Conservation (phyloP, 139 green algal genomes). For the Chlorella sp. region DNA sequence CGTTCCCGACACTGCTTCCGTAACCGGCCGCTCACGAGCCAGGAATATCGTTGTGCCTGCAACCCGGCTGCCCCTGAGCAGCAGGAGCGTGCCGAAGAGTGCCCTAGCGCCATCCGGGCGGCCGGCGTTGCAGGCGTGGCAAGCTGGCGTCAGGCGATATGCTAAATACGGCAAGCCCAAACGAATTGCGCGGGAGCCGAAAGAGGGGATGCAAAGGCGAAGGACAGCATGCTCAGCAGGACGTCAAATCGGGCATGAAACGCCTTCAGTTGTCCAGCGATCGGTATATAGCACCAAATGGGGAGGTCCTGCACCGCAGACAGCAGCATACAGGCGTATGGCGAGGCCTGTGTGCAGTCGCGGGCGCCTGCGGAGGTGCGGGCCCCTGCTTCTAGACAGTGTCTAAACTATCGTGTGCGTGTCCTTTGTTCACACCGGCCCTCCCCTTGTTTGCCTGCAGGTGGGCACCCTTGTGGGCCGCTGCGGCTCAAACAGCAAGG, state of each 20-base stretch:
- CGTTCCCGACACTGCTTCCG: background rate
- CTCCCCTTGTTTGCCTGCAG: background rate
- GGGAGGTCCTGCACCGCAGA: background rate
- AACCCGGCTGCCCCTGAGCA: background rate
- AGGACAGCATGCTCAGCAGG: background rate
- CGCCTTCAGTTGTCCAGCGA: background rate
- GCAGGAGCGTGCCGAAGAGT: background rate
- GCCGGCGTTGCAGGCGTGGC: background rate
- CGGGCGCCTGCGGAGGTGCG: constrained; percentile 4
- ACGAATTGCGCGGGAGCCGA: background rate
- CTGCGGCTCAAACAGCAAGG: constrained; percentile 13
- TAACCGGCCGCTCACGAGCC: background rate
- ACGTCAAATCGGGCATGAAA: background rate
- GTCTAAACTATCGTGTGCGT: background rate
- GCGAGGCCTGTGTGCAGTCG: constrained; percentile 11
- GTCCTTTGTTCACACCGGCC: background rate
- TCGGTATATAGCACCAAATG: background rate
- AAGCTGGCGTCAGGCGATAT: background rate
- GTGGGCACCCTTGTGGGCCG: constrained; percentile 41
- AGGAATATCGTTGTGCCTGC: background rate
- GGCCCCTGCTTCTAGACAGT: background rate
- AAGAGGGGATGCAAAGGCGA: background rate
- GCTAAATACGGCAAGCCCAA: no score
- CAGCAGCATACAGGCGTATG: background rate
- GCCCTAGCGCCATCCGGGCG: background rate